phyloP scores from a whole-genome alignment of 768 basidiomycete species.

The Termitomyces sp. region DNA sequence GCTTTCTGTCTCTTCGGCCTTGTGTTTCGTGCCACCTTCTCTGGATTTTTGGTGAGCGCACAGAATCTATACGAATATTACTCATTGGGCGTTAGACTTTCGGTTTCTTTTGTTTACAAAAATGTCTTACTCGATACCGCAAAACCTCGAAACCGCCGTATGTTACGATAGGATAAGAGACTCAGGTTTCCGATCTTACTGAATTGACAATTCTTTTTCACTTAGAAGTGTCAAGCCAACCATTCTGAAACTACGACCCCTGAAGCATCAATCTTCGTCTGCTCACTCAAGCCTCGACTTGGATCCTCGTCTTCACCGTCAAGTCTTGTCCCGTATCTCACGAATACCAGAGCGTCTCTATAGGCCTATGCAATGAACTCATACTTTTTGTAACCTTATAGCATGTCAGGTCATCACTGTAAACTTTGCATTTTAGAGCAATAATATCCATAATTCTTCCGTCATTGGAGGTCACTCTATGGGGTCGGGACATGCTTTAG shows the following conservation, averaged over 20 bases:
- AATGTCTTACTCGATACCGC: not conserved
- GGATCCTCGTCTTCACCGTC: constrained; percentile 7
- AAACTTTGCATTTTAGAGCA: not conserved
- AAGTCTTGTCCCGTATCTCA: constrained; percentile 28
- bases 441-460: constrained; percentile 1
- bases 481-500: not conserved
- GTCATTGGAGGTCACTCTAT: not conserved
- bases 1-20: constrained; percentile 27
- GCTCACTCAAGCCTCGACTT: not conserved
- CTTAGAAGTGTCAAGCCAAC: not conserved
- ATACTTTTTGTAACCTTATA: not conserved
- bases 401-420: not conserved
- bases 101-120: constrained; percentile 10
- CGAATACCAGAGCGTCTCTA: constrained; percentile 49
- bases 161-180: constrained; percentile 2
- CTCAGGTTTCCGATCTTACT: not conserved
- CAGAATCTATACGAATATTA: not conserved
- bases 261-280: not conserved
- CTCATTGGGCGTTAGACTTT: constrained; percentile 10
- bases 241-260: not conserved
- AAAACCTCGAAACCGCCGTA: constrained; percentile 4
- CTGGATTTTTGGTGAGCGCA: constrained; percentile 39
- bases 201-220: not conserved
- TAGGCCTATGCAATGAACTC: constrained; percentile 14
- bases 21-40: constrained; percentile 28